These are phyloP conservation scores for Eucalyptus marginata DNA, from an alignment of 345 rosid genomes.

Conservation along the genomic window DNA sequence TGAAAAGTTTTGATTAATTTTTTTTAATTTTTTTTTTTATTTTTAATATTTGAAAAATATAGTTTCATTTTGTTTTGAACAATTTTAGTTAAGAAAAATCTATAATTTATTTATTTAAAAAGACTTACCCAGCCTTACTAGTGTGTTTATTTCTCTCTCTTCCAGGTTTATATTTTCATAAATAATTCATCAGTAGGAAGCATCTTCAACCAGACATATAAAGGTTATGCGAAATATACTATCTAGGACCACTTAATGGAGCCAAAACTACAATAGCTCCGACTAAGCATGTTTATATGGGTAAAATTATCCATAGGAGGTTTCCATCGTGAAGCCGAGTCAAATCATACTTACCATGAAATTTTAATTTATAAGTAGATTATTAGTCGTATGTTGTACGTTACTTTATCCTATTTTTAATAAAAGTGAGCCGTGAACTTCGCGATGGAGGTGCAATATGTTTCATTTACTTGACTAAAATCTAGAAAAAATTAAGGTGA, in stretches of 20 bases:
- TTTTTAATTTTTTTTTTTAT: neutral
- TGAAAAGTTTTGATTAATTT: rapidly evolving
- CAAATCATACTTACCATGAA: too few relatives aligned
- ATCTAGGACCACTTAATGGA: too few relatives aligned
- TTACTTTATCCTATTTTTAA: too few relatives aligned
- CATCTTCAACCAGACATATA: rapidly evolving
- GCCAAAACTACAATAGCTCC: rapidly evolving
- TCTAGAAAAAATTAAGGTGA: rapidly evolving
- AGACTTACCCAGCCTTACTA: neutral
- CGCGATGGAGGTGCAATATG: rapidly evolving
- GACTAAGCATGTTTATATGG: neutral
- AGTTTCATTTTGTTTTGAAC: too few relatives aligned
- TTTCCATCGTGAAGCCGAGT: too few relatives aligned
- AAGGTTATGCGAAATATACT: neutral
- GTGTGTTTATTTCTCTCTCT: neutral
- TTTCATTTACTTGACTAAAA: too few relatives aligned
- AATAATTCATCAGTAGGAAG: neutral
- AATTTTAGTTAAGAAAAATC: neutral
- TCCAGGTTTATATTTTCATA: too few relatives aligned
- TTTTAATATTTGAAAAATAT: too few relatives aligned
- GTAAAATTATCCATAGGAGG: neutral
- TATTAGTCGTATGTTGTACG: neutral
- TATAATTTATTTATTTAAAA: neutral
- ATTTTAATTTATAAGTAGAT: too few relatives aligned
- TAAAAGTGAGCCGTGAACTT: neutral